Conservation (phyloP, 2,329 filamentous ascomycete species). For the Pseudofabraea citricarpa region DNA sequence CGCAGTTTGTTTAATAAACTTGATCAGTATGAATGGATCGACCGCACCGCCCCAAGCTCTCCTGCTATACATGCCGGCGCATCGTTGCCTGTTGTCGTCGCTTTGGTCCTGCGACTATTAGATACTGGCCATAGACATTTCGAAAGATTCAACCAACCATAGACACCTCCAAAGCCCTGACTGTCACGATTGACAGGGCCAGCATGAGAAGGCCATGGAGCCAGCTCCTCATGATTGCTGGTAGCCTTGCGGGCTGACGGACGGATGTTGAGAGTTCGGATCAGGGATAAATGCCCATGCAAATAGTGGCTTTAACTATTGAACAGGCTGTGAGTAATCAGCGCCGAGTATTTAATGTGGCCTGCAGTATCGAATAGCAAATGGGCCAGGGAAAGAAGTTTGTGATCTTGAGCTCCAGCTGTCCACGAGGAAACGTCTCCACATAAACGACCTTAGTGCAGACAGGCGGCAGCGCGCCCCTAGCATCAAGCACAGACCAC, state of each 20-base stretch:
- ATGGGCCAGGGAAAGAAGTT: conserved; percentile 17
- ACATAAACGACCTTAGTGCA: no score
- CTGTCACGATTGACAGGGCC: conserved; percentile 49
- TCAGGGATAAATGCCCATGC: no score
- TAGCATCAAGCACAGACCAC: conserved; percentile 2
- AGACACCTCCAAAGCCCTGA: conserved; percentile 19
- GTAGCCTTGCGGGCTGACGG: conserved; percentile 20
- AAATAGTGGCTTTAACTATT: no score
- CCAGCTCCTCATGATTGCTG: conserved; percentile 49
- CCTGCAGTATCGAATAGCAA: conserved; percentile 4
- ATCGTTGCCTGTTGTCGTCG: conserved; percentile 75
- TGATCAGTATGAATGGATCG: conserved; percentile 84
- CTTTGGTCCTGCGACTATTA: conserved; percentile 58
- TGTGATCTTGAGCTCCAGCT: not conserved
- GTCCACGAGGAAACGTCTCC: not conserved
- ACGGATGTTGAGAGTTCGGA: conserved; percentile 1
- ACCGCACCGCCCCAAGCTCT: conserved; percentile 82
- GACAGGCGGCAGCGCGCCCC: not conserved
- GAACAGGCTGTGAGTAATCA: no score
- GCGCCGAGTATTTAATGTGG: no score
- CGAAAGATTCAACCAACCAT: not conserved
- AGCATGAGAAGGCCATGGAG: conserved; percentile 44
- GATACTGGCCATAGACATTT: conserved; percentile 8
- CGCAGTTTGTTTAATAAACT: conserved; percentile 61
- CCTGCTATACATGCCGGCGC: conserved; percentile 87